Percentiles rank a stretch among this genome's conserved stretches.
These are phyloP conservation scores for Alternaria brassicae DNA, from an alignment of 2,329 filamentous ascomycete genomes.

Conservation along the genomic window DNA sequence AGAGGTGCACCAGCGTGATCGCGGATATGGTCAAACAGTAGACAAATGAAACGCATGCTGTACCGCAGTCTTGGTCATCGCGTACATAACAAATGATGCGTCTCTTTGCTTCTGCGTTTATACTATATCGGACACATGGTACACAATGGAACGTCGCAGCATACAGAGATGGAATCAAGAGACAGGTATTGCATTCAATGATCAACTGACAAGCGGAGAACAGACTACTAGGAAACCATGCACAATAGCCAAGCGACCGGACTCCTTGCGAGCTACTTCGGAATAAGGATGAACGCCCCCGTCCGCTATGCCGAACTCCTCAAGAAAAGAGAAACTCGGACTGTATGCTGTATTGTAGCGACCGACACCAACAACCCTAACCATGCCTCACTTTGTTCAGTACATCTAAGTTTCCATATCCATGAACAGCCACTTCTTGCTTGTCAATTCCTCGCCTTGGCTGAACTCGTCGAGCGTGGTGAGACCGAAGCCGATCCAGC, in stretches of 20 bases:
- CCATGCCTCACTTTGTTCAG: not conserved
- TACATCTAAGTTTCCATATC: slow-evolving; percentile 75
- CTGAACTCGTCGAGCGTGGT: slow-evolving; percentile 81
- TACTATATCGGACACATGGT: not conserved
- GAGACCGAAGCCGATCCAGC: slow-evolving; percentile 92
- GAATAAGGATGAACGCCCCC: not conserved
- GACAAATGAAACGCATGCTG: not conserved
- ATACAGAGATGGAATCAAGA: not conserved
- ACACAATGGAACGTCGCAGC: not conserved
- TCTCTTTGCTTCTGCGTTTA: not conserved
- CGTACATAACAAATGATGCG: not conserved
- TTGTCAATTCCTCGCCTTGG: slow-evolving; percentile 65
- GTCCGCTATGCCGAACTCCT: not conserved
- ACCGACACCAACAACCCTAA: not conserved
- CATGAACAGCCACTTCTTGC: slow-evolving; percentile 83
- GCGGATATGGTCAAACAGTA: not conserved
- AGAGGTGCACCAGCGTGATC: not conserved
- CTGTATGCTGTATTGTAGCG: not conserved
- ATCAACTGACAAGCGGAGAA: not conserved
- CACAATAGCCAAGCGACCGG: slow-evolving; percentile 3
- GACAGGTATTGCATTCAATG: slow-evolving; percentile 3
- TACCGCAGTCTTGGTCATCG: not conserved
- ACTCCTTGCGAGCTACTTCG: slow-evolving; percentile 6
- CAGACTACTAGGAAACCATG: slow-evolving; percentile 5
- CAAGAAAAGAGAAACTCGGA: not conserved